Evolutionary conservation across 2,329 filamentous ascomycete species (phyloP), one percentile per base, ranked within the genome.

Genomic region (Verticillium tricorpus): DNA sequence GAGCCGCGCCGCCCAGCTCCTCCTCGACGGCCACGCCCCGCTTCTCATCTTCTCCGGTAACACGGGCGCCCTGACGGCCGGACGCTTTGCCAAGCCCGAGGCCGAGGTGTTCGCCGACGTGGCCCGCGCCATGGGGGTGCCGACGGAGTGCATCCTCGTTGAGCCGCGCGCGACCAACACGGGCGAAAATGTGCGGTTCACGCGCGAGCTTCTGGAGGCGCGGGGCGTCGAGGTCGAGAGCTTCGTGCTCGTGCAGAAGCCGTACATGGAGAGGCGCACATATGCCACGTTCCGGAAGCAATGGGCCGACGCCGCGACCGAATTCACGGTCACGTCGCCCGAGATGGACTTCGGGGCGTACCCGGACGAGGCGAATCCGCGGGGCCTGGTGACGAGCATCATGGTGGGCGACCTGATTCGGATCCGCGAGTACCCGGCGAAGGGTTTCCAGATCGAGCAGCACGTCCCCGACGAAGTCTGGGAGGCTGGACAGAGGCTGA

Each of bases 211-310:
- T 11, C 68, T 81, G 1, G 55, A 60, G 17, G 66, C 70, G 14
- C 68, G 57, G 25, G 66, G 70, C 0, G 54, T 77, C 8, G 56
- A 40, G 1, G 60, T 72, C 0, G 62, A 67, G 34, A 74, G 71
- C 2, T 73, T 81, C 34, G 69, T 81, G 17, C 69, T 81, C 1
- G 78, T 81, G 9, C 79, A 81, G 67, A 81, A 81, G 68, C 78
- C 78, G 28, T 81, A 81, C 62, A 81, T 81, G 79, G 78, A 80
- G 67, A 69, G 78, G 37, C 68, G 79, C 6, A 79, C 78, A 5
- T 80, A 75, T 52, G 78, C 78, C 1, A 81, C 78, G 0, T 81
- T 81, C 62, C 71, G 70, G 62, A 78, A 75, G 70, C 79, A 81
- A 69, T 81, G 79, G 79, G 78, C 77, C 0, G 74, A 73, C 19